Conservation (phyloP, 495 filamentous ascomycete species). For the Baudoinia panamericana region DNA sequence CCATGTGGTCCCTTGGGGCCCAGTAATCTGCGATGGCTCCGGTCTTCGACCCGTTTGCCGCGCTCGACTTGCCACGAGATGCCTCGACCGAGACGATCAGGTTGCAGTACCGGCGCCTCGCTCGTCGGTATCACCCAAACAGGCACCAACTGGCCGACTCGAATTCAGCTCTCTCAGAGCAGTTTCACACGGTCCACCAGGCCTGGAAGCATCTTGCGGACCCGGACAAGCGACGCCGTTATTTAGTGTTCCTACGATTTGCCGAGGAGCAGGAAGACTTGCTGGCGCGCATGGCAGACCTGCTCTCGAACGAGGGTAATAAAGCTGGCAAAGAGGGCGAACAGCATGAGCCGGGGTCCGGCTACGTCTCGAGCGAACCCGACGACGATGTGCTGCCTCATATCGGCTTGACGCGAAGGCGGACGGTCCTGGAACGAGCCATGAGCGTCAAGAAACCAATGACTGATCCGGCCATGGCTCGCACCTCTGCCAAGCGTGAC, state of each 20-base stretch:
- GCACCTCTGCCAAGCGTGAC: too few relatives aligned
- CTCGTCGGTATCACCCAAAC: conserved; percentile 16
- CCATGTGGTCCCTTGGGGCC: conserved; percentile 1
- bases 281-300: conserved; percentile 6
- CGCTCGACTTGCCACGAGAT: conserved; percentile 16
- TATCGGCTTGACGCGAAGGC: conserved; percentile 2
- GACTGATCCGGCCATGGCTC: neutral
- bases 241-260: conserved; percentile 10
- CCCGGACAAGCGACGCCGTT: conserved; percentile 15
- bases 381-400: conserved; percentile 18
- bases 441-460: neutral
- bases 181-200: conserved; percentile 13
- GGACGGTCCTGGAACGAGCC: conserved; percentile 1
- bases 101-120: conserved; percentile 9
- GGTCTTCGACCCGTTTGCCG: conserved; percentile 15
- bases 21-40: conserved; percentile 7
- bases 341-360: conserved; percentile 7
- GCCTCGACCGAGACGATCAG: conserved; percentile 10
- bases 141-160: conserved; percentile 16
- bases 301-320: conserved; percentile 1
- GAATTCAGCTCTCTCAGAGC: conserved; percentile 9
- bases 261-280: conserved; percentile 11
- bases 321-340: neutral
- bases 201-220: conserved; percentile 10
- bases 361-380: conserved; percentile 17